Base-by-base conservation (phyloP, 352 stramenopile species). In the Pythium utonaiense region DNA sequence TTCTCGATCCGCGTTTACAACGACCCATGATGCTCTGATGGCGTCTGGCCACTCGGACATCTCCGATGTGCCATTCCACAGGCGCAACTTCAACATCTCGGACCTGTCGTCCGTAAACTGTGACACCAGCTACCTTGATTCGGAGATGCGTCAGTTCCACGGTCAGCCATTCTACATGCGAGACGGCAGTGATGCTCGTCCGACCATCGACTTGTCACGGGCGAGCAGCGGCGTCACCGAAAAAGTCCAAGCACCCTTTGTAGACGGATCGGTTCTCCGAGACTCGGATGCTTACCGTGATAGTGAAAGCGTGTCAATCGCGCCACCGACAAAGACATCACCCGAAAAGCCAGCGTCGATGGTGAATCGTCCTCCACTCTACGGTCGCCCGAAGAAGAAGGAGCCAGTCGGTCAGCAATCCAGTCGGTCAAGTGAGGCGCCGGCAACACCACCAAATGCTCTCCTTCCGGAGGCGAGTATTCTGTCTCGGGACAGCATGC, bases 131-230 rank as follows among this genome's bases (percentile, higher is more conserved):
- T 83, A 81, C 45, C 54, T 90, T 28, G 80, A 88, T 55, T 73
- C 69, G 3, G 78, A 88, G 33, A 90, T 90, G 80, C 80, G 80
- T 9, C 70, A 83, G 49, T 90, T 90, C 69, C 78, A 90, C 42
- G 78, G 81, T 8, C 68, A 87, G 36, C 77, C 65, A 16, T 72
- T 72, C 42, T 62, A 60, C 24, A 54, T 72, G 59, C 57, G 57
- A 4, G 57, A 30, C 36, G 56, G 50, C 8, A 60, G 19, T 17
- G 53, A 53, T 16, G 51, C 57, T 14, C 64, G 64, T 3, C 34
- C 53, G 4, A 67, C 64, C 6, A 64, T 71, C 30, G 59, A 71
- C 47, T 7, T 50, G 3, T 38, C 17, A 7, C 56, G 34, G 3
- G 44, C 14, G 1, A 55, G 21, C 30, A 49, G 28, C 9, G 47